A percentile compares a stretch with the other conserved stretches of the same genome.
phyloP scores from a whole-genome alignment of 306 rosid genomes.

The Prosopis cineraria region DNA sequence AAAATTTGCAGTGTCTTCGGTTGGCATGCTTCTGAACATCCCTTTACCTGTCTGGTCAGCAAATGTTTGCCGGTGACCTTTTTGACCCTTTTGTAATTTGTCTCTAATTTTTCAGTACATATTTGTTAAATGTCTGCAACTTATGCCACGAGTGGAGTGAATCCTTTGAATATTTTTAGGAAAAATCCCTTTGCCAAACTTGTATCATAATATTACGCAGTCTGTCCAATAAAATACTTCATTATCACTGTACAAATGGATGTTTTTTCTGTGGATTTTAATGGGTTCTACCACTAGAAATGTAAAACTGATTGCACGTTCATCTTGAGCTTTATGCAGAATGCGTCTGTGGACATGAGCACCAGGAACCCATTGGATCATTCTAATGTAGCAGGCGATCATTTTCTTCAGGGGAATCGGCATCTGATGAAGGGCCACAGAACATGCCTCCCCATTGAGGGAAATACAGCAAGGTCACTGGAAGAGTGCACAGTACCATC shows the following conservation, averaged over 20 bases:
- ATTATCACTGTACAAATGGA: not conserved
- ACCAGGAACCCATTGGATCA: not conserved
- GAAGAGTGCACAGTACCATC: slow-evolving; percentile 50
- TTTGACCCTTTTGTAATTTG: not conserved
- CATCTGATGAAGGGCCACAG: slow-evolving; percentile 44
- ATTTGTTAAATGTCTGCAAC: not conserved
- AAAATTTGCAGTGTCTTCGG: not conserved
- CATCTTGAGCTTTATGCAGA: not conserved
- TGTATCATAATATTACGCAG: not conserved
- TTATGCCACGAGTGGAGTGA: not conserved
- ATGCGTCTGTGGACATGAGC: not conserved
- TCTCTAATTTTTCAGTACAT: not conserved
- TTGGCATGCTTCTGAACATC: not conserved
- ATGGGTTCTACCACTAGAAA: not conserved
- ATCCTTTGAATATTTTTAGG: not conserved
- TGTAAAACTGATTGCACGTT: not conserved
- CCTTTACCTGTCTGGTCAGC: not conserved
- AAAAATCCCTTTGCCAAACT: not conserved
- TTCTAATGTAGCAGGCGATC: slow-evolving; percentile 30
- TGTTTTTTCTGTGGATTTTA: not conserved
- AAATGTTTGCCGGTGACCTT: not conserved
- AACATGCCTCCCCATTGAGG: slow-evolving; percentile 60
- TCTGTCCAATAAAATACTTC: not conserved
- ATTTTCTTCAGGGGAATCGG: slow-evolving; percentile 16
- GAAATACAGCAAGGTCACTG: slow-evolving; percentile 48